Base-by-base conservation (phyloP, 2,329 filamentous ascomycete genomes). In the Paecilomyces variotii region DNA sequence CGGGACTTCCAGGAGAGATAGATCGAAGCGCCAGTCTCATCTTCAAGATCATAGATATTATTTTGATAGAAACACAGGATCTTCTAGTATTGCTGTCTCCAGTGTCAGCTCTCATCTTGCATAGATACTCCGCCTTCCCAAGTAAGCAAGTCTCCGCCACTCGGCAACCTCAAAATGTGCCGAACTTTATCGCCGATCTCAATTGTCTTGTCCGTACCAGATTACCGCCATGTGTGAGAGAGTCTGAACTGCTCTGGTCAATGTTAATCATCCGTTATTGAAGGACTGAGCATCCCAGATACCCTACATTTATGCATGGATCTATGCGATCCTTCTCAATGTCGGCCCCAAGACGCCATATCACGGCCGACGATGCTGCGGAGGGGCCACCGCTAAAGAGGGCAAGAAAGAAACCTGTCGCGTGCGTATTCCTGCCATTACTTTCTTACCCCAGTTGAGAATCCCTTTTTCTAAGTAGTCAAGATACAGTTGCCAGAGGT, bases 401-500 rank as follows among this genome's bases (percentile, higher is more conserved):
- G n/a, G 39, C 39, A 19, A 45, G 19, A 45, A 45, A 14, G 39
- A 45, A 45, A 14, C 39, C 39, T 9, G 39, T 45, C 39, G 39
- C 39, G 39, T 45, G 39, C n/a, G 39, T 45, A 45, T 45, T 4
- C 39, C n/a, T 24, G 39, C 6, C 14, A 45, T 19, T 45, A 3
- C 7, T 14, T 45, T n/a, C 19, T 45, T 45, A 32, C 19, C 19
- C 19, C 19, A 19, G 4, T 24, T 7, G 9, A n/a, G 19, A 19
- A 7, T 19, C 19, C 39, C 19, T 45, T 19, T 9, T 19, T 45
- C 39, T 45, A 19, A 45, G 5, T 6, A 19, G 19, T 45, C n/a
- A 7, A 3, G 5, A 45, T 51, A 28, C 59, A 71, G 71, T 3
- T 79, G 77, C 53, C 72, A 76, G 61, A 66, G 76, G 60, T 79